Base-by-base conservation (phyloP, 495 filamentous ascomycete species). In the Penicillium lagena region DNA sequence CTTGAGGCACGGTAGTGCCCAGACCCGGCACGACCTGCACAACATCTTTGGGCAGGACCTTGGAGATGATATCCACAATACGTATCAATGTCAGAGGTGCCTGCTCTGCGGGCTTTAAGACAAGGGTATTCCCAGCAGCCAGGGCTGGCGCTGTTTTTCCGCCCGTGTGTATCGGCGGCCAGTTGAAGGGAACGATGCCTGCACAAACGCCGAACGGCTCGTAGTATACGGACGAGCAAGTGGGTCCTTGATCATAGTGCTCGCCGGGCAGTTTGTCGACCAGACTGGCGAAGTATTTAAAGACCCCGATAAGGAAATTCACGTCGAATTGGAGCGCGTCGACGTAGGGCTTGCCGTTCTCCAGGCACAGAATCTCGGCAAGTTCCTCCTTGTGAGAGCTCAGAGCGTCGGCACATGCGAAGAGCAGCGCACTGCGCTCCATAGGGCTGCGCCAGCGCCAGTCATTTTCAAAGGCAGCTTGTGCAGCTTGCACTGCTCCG, bases 31-130 rank as follows among this genome's bases (percentile, higher is more conserved):
- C 35, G 14, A 42, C 33, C 34, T 48, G 39, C 17, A 52, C 39
- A 15, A 52, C 45, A 13, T 43, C 40, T 14, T 38, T 32, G 10
- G 50, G 50, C 2, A 52, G 37, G 1, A 52, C 39, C 3, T 15
- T 27, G 22, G 29, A 22, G 8, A 48, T 7, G 13, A 48, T 37
- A 12, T 42, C 32, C 13, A 43, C 39, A 30, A 48, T 42, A 7
- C 46, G 39, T n/a, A 48, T 37, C 27, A 38, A 22, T 22, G 22
- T 22, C 81, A 35, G 81, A 9, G 77, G 78, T 2, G 73, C 68
- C 43, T 73, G 56, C 50, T 79, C 76, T 28, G 68, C 71, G 9
- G 73, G 67, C 58, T 80, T 79, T 32, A 79, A 51, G 27, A 80
- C 58, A n/a, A 79, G 66, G 15, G 64, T 70, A 46, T 79, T 78